Conservation (phyloP, 306 rosid species). For the Betula pendula region DNA sequence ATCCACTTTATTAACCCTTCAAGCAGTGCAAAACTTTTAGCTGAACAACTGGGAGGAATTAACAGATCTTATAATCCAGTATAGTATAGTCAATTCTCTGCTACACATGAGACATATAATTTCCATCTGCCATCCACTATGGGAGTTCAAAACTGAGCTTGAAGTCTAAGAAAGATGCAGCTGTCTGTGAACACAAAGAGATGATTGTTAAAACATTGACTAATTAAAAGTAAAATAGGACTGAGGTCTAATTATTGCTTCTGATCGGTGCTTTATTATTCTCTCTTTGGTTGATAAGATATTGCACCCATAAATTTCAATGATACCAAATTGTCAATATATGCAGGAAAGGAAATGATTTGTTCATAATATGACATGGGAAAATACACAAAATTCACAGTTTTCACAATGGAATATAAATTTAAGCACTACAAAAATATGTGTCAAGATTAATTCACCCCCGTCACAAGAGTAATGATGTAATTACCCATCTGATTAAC, state of each 20-base stretch:
- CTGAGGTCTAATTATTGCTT: not conserved
- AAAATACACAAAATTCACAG: not conserved
- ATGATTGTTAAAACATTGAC: not conserved
- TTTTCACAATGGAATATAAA: not conserved
- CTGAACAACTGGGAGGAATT: not conserved
- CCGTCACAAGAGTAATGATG: not conserved
- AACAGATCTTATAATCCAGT: not conserved
- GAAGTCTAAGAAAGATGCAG: not conserved
- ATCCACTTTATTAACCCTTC: not conserved
- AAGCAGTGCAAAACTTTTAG: not conserved
- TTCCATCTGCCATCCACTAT: not conserved
- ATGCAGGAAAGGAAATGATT: not conserved
- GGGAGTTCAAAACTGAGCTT: not conserved
- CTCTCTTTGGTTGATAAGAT: not conserved
- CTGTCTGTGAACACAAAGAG: not conserved
- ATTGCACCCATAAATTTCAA: not conserved
- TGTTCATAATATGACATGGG: not conserved
- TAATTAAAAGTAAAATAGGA: not conserved
- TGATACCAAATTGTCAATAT: not conserved
- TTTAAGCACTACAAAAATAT: not conserved
- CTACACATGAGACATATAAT: not conserved
- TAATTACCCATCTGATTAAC: constrained; percentile 62
- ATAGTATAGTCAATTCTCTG: not conserved
- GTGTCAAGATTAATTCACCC: not conserved
- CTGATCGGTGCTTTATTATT: not conserved